Percentiles rank a stretch among this genome's conserved stretches.
phyloP scores from a whole-genome alignment of 371 early-diverging fungal genomes.

The Massospora cicadina region DNA sequence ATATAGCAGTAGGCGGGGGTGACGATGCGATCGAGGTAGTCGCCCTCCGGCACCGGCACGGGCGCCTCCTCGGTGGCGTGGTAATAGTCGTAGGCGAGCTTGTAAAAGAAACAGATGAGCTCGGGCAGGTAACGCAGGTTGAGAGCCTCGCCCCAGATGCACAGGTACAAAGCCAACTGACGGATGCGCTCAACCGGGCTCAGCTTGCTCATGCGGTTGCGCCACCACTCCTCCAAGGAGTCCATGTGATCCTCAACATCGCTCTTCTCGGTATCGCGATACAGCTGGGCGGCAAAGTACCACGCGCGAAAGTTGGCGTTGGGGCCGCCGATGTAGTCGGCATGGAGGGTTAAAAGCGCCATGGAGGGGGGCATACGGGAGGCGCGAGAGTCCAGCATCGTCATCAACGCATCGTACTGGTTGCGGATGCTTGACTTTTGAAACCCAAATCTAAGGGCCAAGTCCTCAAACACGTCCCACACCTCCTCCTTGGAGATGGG shows the following conservation, averaged over 20 bases:
- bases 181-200: conserved; percentile 47
- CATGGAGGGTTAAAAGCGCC: conserved; percentile 60
- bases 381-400: conserved; percentile 69
- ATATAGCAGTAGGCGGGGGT: conserved; percentile 60
- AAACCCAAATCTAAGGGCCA: conserved; percentile 56
- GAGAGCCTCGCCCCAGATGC: conserved; percentile 78
- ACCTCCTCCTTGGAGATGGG: conserved; percentile 44
- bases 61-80: background rate
- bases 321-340: conserved; percentile 74
- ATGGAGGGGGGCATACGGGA: conserved; percentile 54
- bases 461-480: conserved; percentile 36
- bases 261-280: conserved; percentile 32
- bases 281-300: conserved; percentile 68
- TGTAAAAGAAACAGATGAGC: conserved; percentile 68
- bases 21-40: conserved; percentile 49
- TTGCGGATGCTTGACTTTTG: conserved; percentile 61
- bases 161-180: conserved; percentile 59
- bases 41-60: conserved; percentile 18
- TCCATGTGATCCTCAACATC: conserved; percentile 21
- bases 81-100: conserved; percentile 46
- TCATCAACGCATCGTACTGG: conserved; percentile 53
- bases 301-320: conserved; percentile 70
- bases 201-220: conserved; percentile 43
- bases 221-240: conserved; percentile 47
- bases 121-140: conserved; percentile 63